phyloP scores from a whole-genome alignment of 129 eudicot species.

The Lactuca sativa region DNA sequence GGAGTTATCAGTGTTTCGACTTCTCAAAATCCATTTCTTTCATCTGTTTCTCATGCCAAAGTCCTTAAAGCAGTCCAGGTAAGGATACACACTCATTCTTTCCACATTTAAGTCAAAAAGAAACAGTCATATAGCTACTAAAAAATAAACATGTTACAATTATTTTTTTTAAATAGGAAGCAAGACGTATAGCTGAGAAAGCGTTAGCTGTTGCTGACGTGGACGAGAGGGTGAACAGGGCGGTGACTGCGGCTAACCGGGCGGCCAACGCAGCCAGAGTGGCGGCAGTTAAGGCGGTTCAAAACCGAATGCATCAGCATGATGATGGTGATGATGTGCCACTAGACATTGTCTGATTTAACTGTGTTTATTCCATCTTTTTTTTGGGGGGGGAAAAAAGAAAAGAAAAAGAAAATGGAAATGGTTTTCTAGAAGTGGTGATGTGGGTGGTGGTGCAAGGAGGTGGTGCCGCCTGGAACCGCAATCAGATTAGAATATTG shows the following conservation, averaged over 20 bases:
- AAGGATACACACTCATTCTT: not conserved
- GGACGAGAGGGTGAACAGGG: conserved; percentile 62
- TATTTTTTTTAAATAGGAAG: conserved; percentile 49
- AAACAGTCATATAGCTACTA: too few species aligned
- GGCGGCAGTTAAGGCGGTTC: conserved; percentile 82
- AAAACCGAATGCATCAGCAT: conserved; percentile 56
- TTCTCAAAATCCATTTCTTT: conserved; percentile 42
- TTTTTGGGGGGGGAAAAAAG: not conserved
- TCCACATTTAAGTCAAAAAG: not conserved
- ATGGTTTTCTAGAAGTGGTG: conserved; percentile 18
- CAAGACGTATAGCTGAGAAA: conserved; percentile 60
- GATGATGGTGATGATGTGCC: conserved; percentile 25
- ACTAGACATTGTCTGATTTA: conserved; percentile 31
- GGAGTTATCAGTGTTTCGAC: conserved; percentile 61
- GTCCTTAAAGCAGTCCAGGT: conserved; percentile 86
- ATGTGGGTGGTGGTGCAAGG: conserved; percentile 33
- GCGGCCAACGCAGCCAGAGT: conserved; percentile 84
- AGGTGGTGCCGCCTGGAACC: conserved; percentile 54
- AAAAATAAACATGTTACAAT: not conserved
- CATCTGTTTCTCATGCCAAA: conserved; percentile 39
- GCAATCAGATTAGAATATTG: conserved; percentile 34
- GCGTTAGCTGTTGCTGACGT: conserved; percentile 40
- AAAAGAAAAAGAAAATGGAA: not conserved
- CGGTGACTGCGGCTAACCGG: conserved; percentile 71
- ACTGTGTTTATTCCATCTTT: not conserved